Conservation (phyloP, 2,329 filamentous ascomycete genomes). For the Phaeoacremonium minimum region DNA sequence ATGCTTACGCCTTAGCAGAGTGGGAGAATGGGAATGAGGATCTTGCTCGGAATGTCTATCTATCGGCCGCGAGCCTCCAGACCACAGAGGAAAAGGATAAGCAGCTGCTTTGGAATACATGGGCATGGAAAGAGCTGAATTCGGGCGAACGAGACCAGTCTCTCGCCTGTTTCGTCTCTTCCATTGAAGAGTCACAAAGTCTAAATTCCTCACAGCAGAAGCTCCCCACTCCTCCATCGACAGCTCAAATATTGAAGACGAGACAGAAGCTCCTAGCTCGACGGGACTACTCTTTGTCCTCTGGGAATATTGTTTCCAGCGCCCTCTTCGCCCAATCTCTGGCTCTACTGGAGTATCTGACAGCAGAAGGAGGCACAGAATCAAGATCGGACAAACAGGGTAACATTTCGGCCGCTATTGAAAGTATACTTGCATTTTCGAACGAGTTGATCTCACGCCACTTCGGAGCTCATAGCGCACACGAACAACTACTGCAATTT, state of each 20-base stretch:
- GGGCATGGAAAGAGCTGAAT: conserved; percentile 64
- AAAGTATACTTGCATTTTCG: conserved; percentile 34
- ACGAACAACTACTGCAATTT: conserved; percentile 67
- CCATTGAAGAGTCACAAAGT: conserved; percentile 18
- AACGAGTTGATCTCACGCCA: conserved; percentile 33
- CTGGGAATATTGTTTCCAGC: conserved; percentile 42
- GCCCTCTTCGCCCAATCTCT: conserved; percentile 56
- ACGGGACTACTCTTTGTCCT: conserved; percentile 52
- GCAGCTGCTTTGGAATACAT: conserved; percentile 52
- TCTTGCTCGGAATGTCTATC: conserved; percentile 60
- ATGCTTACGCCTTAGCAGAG: conserved; percentile 74
- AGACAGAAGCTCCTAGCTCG: conserved; percentile 47
- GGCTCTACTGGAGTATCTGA: conserved; percentile 65
- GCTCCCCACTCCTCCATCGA: conserved; percentile 22
- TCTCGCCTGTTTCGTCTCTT: conserved; percentile 32
- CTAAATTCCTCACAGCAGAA: conserved; percentile 8
- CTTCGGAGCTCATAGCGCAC: conserved; percentile 25
- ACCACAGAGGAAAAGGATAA: conserved; percentile 35
- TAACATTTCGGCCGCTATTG: conserved; percentile 48
- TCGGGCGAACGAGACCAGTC: conserved; percentile 26
- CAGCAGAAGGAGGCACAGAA: conserved; percentile 33
- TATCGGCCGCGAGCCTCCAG: conserved; percentile 51
- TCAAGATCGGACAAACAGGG: conserved; percentile 45
- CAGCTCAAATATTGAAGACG: conserved; percentile 46
- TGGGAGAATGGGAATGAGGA: conserved; percentile 49